Evolutionary conservation across 2,329 filamentous ascomycete species (phyloP).

Genomic region (Xylaria hypoxylon): DNA sequence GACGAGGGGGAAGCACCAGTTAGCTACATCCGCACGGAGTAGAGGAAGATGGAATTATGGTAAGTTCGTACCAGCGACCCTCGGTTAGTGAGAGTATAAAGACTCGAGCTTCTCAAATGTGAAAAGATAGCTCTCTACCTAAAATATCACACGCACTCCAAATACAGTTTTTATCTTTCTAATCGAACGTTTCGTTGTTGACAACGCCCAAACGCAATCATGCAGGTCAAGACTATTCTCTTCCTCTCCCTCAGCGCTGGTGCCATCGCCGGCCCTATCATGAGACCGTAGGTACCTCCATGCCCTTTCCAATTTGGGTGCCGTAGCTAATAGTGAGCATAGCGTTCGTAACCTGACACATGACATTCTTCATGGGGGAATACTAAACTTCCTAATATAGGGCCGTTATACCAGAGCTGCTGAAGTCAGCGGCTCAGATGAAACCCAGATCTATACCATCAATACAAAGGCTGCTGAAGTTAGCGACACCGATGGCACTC

Average conservation of each 20-base stretch:
- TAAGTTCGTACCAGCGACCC: neutral
- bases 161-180: neutral
- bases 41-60: neutral
- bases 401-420: neutral
- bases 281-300: neutral
- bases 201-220: neutral
- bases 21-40: no score
- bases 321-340: neutral
- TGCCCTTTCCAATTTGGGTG: neutral
- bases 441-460: constrained; percentile 8
- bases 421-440: neutral
- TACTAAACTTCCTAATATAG: neutral
- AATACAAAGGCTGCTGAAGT: neutral
- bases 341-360: neutral
- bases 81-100: constrained; percentile 4
- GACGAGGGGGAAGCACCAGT: neutral
- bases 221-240: constrained; percentile 13
- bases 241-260: constrained; percentile 6
- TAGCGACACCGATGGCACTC: neutral
- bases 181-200: neutral
- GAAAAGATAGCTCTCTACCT: neutral
- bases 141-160: neutral
- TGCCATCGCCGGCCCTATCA: constrained; percentile 9
- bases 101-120: neutral
- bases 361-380: no score